These are phyloP conservation scores for Xanthoparmelia taractica DNA, from an alignment of 495 filamentous ascomycete species.

Conservation along the genomic window DNA sequence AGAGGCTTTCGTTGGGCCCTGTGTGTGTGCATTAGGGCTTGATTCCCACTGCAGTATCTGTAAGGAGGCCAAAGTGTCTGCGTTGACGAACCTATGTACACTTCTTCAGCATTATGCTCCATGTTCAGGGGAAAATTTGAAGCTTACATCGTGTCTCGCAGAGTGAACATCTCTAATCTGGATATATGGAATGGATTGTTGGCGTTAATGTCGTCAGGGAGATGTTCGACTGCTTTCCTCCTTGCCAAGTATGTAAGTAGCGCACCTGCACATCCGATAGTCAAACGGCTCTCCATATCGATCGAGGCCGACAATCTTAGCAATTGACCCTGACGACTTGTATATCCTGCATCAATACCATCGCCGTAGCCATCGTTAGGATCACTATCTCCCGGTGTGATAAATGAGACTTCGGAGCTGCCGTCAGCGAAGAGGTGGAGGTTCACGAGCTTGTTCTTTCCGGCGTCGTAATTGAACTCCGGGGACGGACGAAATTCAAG, in stretches of 20 bases:
- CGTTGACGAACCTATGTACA: conserved; percentile 60
- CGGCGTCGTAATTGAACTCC: conserved; percentile 70
- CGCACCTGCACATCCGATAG: conserved; percentile 79
- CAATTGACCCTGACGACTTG: conserved; percentile 53
- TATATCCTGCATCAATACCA: conserved; percentile 42
- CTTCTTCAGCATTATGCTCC: conserved; percentile 14
- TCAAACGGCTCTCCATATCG: conserved; percentile 67
- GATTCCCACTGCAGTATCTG: conserved; percentile 81
- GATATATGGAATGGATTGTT: conserved; percentile 49
- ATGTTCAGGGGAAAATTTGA: background rate
- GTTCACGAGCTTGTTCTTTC: conserved; percentile 57
- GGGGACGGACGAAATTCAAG: conserved; percentile 62
- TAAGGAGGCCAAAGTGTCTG: conserved; percentile 70
- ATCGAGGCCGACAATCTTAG: conserved; percentile 65
- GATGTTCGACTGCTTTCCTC: conserved; percentile 52
- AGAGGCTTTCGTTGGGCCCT: conserved; percentile 59
- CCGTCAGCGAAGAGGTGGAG: conserved; percentile 44
- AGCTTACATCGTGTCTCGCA: conserved; percentile 64
- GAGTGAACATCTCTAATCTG: conserved; percentile 67
- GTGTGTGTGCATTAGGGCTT: conserved; percentile 76
- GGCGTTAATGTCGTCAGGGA: conserved; percentile 46
- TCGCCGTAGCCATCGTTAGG: conserved; percentile 38
- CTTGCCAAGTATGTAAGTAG: conserved; percentile 72
- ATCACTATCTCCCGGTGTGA: conserved; percentile 51
- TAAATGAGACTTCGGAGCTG: conserved; percentile 48